Percentiles rank a stretch among this genome's conserved stretches.
phyloP scores from a whole-genome alignment of 2,329 filamentous ascomycete genomes.

The Alternaria longipes region DNA sequence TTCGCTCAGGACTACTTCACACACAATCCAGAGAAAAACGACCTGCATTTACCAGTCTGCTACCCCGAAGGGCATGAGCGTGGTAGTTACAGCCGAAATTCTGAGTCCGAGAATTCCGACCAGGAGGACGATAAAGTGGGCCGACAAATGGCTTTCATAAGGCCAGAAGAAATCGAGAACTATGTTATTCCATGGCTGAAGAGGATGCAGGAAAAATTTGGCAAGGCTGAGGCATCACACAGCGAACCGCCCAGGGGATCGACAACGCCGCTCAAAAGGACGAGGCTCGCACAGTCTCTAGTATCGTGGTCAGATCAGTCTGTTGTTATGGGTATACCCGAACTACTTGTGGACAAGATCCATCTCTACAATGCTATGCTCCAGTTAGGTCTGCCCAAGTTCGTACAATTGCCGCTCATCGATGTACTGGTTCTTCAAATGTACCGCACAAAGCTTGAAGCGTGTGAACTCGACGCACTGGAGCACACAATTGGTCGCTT shows the following conservation, averaged over 20 bases:
- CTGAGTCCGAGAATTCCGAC: too few species aligned
- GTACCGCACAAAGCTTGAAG: constrained; percentile 14
- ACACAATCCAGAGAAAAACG: constrained; percentile 11
- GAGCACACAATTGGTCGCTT: constrained; percentile 32
- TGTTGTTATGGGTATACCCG: constrained; percentile 16
- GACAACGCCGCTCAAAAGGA: background rate
- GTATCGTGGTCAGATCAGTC: background rate
- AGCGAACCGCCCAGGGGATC: background rate
- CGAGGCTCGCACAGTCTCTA: background rate
- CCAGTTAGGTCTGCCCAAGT: constrained; percentile 25
- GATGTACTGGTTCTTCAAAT: constrained; percentile 26
- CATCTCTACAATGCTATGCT: constrained; percentile 35
- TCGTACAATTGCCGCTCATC: constrained; percentile 20
- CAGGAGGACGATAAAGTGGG: background rate
- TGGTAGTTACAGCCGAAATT: background rate
- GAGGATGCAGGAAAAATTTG: constrained; percentile 5
- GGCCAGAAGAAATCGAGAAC: constrained; percentile 11
- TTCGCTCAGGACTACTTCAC: constrained; percentile 23
- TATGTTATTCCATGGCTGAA: constrained; percentile 30
- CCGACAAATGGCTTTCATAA: constrained; percentile 22
- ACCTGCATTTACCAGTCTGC: constrained; percentile 20
- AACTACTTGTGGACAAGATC: constrained; percentile 22
- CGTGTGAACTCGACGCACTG: constrained; percentile 24
- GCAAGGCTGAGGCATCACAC: background rate
- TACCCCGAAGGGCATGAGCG: constrained; percentile 13